Evolutionary conservation across 1,284 basidiomycete species (phyloP), one percentile per base, ranked within the genome.

Genomic region (Papiliotrema flavescens): DNA sequence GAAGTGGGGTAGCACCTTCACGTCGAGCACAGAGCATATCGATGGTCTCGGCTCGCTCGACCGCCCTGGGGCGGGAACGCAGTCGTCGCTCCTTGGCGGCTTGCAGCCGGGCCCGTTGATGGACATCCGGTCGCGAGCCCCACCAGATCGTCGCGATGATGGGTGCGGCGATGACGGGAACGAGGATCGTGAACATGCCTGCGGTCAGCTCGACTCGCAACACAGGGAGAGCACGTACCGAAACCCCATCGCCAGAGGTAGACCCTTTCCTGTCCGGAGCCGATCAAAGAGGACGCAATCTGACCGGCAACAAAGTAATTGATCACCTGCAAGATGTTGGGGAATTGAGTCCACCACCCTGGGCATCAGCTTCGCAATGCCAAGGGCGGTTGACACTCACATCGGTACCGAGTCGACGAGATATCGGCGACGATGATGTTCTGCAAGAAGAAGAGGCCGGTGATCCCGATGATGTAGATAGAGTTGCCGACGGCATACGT

Each of bases 401-500:
- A 59, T 44, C 74, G 61, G 51, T 71, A 73, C 15, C 71, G 58
- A 19, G 69, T 49, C 2, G 58, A 63, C 2, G 71, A 69, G 15
- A 73, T 70, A 48, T 76, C 75, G 2, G 66, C 59, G 49, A 74
- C 73, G 55, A 73, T 70, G 60, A 61, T 54, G 51, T 73, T 69
- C 48, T 71, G 69, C 6, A 71, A 55, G 6, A 71, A 47, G 60
- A 71, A 71, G 3, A 71, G 54, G 0, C 71, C 69, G 0, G 73
- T 71, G 55, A 75, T 71, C 14, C 75, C 75, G 17, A 75, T 53
- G 36, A 70, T 64, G 55, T 76, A 66, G 63, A 75, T 73, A 14
- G 61, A 62, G 51, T 63, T 70, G 1, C 75, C 75, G 28, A 62
- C 69, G 2, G 71, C 69, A 54, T 71, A 76, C 5, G 62, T 55